Percentiles rank a stretch among this genome's conserved stretches.
Evolutionary conservation across 1,284 basidiomycete species (phyloP).

Genomic region (Ustilago sp.): DNA sequence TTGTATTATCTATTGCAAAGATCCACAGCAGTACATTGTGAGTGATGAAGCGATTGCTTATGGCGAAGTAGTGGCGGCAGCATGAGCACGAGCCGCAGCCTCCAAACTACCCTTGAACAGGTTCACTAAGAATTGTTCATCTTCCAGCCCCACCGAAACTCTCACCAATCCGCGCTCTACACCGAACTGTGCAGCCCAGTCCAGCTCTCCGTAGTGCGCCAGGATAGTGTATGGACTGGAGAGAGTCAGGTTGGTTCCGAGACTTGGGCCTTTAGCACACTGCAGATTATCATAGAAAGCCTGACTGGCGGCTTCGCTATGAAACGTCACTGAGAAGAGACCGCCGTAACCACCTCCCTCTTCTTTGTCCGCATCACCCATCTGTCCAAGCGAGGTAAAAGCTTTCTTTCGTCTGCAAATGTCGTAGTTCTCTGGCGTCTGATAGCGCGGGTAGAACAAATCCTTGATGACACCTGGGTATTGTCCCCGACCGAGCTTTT

Average conservation of each 20-base stretch:
- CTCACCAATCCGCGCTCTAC: conserved; percentile 87
- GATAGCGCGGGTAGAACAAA: conserved; percentile 90
- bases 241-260: conserved; percentile 96
- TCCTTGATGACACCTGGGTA: conserved; percentile 76
- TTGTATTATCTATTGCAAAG: background rate
- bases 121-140: conserved; percentile 75
- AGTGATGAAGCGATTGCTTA: background rate
- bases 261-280: conserved; percentile 89
- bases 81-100: conserved; percentile 73
- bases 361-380: conserved; percentile 6
- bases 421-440: conserved; percentile 80
- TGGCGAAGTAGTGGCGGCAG: background rate
- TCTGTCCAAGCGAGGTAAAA: conserved; percentile 33
- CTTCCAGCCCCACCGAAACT: conserved; percentile 91
- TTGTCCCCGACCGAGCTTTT: conserved; percentile 24
- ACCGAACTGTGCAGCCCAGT: conserved; percentile 89
- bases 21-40: background rate
- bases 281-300: conserved; percentile 89
- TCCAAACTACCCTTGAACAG: conserved; percentile 78
- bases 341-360: conserved; percentile 80
- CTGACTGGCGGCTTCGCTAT: conserved; percentile 76
- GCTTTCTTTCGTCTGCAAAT: conserved; percentile 73
- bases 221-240: conserved; percentile 93
- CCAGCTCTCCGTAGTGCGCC: conserved; percentile 89
- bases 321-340: conserved; percentile 91